A percentile compares a stretch with the other conserved stretches of the same genome.
These are phyloP conservation scores for Phytopythium vexans DNA, from an alignment of 352 stramenopile species.

Conservation along the genomic window DNA sequence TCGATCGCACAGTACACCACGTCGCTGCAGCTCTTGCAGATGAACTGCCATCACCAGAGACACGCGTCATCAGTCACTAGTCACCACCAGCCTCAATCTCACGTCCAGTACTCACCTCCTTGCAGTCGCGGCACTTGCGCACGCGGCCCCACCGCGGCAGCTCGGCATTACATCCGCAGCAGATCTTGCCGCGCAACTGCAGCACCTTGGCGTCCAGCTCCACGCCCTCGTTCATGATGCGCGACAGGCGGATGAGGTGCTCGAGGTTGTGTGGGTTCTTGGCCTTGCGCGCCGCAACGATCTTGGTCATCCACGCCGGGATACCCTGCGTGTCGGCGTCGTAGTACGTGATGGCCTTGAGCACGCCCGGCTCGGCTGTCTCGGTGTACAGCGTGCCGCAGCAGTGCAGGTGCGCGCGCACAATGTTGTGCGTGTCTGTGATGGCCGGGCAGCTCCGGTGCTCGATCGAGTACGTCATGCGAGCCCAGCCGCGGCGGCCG, in stretches of 20 bases:
- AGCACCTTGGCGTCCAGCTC: constrained; percentile 42
- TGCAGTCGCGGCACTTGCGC: constrained; percentile 57
- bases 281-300: constrained; percentile 46
- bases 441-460: constrained; percentile 59
- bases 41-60: constrained; percentile 11
- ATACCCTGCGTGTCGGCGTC: constrained; percentile 60
- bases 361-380: constrained; percentile 36
- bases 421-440: constrained; percentile 42
- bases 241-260: constrained; percentile 56
- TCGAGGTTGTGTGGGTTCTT: constrained; percentile 61
- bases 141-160: constrained; percentile 40
- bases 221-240: constrained; percentile 46
- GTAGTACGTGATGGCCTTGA: constrained; percentile 60
- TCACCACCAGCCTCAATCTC: not conserved
- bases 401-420: constrained; percentile 57
- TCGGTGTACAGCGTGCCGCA: constrained; percentile 62
- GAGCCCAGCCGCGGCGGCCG: constrained; percentile 54
- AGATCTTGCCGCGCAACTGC: constrained; percentile 30
- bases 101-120: constrained; percentile 26
- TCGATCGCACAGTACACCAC: constrained; percentile 61
- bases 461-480: constrained; percentile 59
- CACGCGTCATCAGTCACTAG: not conserved
- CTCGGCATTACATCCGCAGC: constrained; percentile 39
- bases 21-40: constrained; percentile 63
- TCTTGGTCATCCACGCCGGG: constrained; percentile 63